phyloP scores from a whole-genome alignment of 257 asterid species.

The Agastache rugosa region DNA sequence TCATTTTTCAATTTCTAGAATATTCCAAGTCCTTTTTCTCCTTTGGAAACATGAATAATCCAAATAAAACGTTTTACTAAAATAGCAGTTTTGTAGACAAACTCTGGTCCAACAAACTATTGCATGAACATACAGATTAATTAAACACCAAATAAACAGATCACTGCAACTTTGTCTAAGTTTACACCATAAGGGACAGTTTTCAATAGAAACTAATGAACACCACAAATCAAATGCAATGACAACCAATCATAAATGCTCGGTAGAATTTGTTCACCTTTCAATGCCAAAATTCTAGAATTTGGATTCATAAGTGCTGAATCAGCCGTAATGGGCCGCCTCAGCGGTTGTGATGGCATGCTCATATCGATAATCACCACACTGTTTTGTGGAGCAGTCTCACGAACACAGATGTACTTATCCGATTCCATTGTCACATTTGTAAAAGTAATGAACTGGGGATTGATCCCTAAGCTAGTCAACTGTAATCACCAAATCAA shows the following conservation, averaged over 20 bases:
- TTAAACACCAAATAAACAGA: not conserved
- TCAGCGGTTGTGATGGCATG: slow-evolving; percentile 95
- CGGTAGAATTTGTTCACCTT: slow-evolving; percentile 59
- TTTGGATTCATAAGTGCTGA: slow-evolving; percentile 98
- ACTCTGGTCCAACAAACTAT: slow-evolving; percentile 19
- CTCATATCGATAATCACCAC: slow-evolving; percentile 94
- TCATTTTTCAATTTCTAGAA: slow-evolving; percentile 17
- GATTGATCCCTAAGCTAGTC: slow-evolving; percentile 93
- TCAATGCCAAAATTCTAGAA: slow-evolving; percentile 84
- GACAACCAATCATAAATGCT: slow-evolving; percentile 4
- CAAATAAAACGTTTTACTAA: not conserved
- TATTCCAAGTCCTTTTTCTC: not conserved
- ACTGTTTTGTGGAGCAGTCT: slow-evolving; percentile 94
- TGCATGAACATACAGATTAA: not conserved
- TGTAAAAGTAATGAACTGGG: slow-evolving; percentile 91
- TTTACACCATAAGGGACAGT: not conserved
- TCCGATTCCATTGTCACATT: slow-evolving; percentile 99
- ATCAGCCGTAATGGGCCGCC: slow-evolving; percentile 98
- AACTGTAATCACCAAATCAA: slow-evolving; percentile 67
- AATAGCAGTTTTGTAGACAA: not conserved
- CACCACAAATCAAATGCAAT: slow-evolving; percentile 13
- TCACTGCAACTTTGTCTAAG: slow-evolving; percentile 1
- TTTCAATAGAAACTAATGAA: not conserved
- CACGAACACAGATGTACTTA: slow-evolving; percentile 94
- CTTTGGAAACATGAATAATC: not conserved